Base-by-base conservation (phyloP, 2,329 filamentous ascomycete genomes). In the Nothopassalora personata region DNA sequence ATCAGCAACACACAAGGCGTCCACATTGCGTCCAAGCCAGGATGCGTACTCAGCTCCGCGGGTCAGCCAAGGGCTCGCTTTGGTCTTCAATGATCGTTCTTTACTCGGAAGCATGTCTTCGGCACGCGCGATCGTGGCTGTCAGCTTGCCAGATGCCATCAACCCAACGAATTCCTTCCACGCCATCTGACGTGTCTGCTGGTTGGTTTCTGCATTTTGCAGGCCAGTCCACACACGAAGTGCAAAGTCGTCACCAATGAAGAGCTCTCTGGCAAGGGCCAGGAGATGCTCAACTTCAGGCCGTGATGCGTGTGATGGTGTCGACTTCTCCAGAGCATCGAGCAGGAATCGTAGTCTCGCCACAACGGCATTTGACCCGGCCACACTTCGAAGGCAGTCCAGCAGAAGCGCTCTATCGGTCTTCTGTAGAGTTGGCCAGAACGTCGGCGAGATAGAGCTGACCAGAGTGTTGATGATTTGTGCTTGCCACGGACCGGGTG, bases 381-480 rank as follows among this genome's bases (percentile, higher is more conserved):
- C 81, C 15, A 94, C 79, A 69, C 86, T 96, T 58, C 81, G 81
- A 5, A 99, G 76, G 68, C 86, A 90, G 60, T 75, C 72, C 1
- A 89, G 66, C 15, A 97, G 75, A 1, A 82, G 72, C 45, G 75
- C 72, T 1, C 79, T 66, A 43, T 81, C 80, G 9, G 61, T 58
- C 27, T 57, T 45, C 18, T 69, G 60, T n/a, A 93, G 70, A 8
- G 84, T 68, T 3, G 79, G 71, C 93, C 94, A 97, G 74, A 93
- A 96, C 70, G 92, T 89, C 1, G 90, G 89, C 7, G 91, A 78
- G 28, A 89, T 91, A 33, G 86, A 83, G 15, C 83, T 86, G 59
- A 95, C 85, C 36, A 99, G 76, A 3, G 84, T 77, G 69, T 91
- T 86, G 54, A 93, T 79, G 33, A 97, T 83, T 66, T 91, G 89